Evolutionary conservation across 2,329 filamentous ascomycete genomes (phyloP).

Genomic region (Exophiala sp.): DNA sequence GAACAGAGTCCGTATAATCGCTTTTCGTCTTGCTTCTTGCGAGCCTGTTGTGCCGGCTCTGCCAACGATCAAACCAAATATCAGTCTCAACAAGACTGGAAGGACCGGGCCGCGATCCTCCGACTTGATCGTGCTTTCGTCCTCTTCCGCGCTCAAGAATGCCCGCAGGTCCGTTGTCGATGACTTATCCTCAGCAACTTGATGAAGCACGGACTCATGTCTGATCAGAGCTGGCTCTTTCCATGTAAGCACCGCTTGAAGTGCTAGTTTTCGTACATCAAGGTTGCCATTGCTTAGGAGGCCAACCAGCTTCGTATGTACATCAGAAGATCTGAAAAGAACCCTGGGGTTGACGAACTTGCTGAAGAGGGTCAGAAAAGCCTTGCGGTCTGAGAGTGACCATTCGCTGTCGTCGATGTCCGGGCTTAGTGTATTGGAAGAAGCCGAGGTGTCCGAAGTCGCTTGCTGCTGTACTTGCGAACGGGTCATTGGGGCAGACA

Average conservation of each 20-base stretch:
- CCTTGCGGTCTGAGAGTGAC: conserved; percentile 70
- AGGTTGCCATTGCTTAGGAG: conserved; percentile 83
- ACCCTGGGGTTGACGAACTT: conserved; percentile 84
- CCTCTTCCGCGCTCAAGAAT: conserved; percentile 69
- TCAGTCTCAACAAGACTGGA: conserved; percentile 77
- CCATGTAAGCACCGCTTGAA: conserved; percentile 86
- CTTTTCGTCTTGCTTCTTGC: conserved; percentile 71
- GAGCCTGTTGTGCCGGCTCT: conserved; percentile 75
- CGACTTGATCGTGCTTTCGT: conserved; percentile 64
- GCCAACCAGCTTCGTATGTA: conserved; percentile 69
- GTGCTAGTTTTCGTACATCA: conserved; percentile 79
- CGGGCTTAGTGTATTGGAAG: conserved; percentile 24
- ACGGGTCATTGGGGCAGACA: conserved; percentile 59
- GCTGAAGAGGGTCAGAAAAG: conserved; percentile 74
- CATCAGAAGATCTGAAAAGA: conserved; percentile 71
- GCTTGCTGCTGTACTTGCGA: conserved; percentile 13
- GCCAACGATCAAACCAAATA: conserved; percentile 86
- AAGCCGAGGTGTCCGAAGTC: conserved; percentile 20
- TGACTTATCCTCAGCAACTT: conserved; percentile 81
- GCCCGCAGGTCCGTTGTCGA: conserved; percentile 94
- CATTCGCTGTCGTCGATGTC: conserved; percentile 33
- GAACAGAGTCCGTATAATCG: conserved; percentile 72
- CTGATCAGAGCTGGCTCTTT: conserved; percentile 71
- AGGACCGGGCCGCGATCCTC: conserved; percentile 72
- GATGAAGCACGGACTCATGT: conserved; percentile 82